Percentiles rank a stretch among this genome's conserved stretches.
Conservation (phyloP, 2,329 filamentous ascomycete genomes). For the Colletotrichum eremochloae region DNA sequence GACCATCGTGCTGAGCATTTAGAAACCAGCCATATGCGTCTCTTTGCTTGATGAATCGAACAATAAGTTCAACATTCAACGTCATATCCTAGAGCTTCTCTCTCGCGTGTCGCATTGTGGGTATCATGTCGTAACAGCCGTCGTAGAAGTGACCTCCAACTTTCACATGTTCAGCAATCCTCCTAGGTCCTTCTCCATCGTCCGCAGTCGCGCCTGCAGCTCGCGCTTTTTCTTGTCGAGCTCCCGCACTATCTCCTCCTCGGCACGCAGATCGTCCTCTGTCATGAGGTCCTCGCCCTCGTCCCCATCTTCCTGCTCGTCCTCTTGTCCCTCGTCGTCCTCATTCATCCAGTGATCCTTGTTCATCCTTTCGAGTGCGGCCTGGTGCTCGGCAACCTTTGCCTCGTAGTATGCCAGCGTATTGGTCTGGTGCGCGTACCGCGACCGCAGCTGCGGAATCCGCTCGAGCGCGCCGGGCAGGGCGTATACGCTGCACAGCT, state of each 20-base stretch:
- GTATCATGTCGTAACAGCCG: conserved; percentile 30
- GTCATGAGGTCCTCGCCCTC: conserved; percentile 65
- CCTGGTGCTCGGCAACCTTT: conserved; percentile 81
- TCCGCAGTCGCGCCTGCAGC: conserved; percentile 64
- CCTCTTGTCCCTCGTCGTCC: conserved; percentile 66
- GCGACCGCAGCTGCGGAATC: conserved; percentile 78
- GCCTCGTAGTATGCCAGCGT: conserved; percentile 86
- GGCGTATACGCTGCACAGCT: conserved; percentile 88
- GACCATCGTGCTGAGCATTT: conserved; percentile 31
- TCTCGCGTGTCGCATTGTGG: conserved; percentile 24
- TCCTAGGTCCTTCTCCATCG: conserved; percentile 69
- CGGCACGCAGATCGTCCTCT: conserved; percentile 75
- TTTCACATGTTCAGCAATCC: conserved; percentile 66
- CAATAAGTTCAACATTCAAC: neutral
- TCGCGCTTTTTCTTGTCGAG: conserved; percentile 70
- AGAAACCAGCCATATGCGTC: neutral
- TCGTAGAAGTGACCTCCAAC: conserved; percentile 6
- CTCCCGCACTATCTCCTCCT: conserved; percentile 75
- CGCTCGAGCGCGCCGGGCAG: conserved; percentile 82
- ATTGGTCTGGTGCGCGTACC: conserved; percentile 77
- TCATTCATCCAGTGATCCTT: conserved; percentile 69
- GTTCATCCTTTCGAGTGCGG: conserved; percentile 81
- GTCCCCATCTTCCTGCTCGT: conserved; percentile 56
- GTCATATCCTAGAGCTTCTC: conserved; percentile 36
- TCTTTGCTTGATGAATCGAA: neutral